A percentile compares a stretch with the other conserved stretches of the same genome.
These are phyloP conservation scores for Achlya hypogyna DNA, from an alignment of 352 stramenopile species.

Conservation along the genomic window DNA sequence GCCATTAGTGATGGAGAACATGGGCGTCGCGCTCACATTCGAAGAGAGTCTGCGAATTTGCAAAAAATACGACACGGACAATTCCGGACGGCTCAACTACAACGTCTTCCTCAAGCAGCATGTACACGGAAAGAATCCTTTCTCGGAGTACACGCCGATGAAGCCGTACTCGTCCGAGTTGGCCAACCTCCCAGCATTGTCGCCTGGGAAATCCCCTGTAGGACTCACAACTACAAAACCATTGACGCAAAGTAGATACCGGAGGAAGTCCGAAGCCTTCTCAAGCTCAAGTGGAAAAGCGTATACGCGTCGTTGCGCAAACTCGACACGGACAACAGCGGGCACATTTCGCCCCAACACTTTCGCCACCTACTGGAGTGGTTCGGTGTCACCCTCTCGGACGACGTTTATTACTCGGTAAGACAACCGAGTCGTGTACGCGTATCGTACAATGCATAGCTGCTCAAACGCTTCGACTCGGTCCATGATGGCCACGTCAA, in stretches of 20 bases:
- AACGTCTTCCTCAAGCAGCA: constrained; percentile 50
- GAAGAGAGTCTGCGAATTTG: constrained; percentile 59
- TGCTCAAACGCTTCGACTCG: constrained; percentile 58
- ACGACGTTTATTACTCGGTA: constrained; percentile 29
- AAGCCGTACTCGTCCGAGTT: background rate
- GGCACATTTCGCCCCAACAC: constrained; percentile 43
- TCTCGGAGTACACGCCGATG: constrained; percentile 2
- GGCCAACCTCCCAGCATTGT: constrained; percentile 6
- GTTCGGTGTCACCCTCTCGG: constrained; percentile 44
- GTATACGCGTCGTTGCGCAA: constrained; percentile 62
- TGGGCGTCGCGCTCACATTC: constrained; percentile 40
- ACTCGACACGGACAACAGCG: constrained; percentile 43
- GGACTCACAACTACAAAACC: background rate
- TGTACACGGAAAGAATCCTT: constrained; percentile 31
- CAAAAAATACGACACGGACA: constrained; percentile 68
- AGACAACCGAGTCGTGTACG: background rate
- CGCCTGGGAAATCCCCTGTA: background rate
- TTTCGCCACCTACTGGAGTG: constrained; percentile 69
- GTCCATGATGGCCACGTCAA: constrained; percentile 49
- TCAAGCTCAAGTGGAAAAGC: constrained; percentile 62
- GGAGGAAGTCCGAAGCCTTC: constrained; percentile 35
- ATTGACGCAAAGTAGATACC: too few relatives aligned
- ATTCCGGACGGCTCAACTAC: constrained; percentile 60
- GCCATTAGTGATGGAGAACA: constrained; percentile 35
- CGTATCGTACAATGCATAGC: constrained; percentile 17